A percentile compares a stretch with the other conserved stretches of the same genome.
These are phyloP conservation scores for Primulina eburnea DNA, from an alignment of 257 asterid genomes.

Conservation along the genomic window DNA sequence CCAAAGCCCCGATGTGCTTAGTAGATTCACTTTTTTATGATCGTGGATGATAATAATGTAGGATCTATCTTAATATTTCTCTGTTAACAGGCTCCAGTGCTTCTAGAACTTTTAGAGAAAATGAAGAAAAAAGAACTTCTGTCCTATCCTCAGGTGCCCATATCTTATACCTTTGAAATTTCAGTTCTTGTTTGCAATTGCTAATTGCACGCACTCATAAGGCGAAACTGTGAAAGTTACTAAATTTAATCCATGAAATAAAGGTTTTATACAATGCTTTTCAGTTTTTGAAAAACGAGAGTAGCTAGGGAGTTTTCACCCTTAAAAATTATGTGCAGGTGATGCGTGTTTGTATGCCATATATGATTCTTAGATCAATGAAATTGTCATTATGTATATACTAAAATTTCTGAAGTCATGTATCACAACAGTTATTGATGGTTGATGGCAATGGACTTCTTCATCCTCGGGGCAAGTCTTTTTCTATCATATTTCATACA, in stretches of 20 bases:
- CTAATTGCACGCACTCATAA: background rate
- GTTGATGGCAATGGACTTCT: conserved; percentile 94
- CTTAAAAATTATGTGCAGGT: background rate
- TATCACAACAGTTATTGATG: conserved; percentile 63
- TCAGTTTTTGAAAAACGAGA: background rate
- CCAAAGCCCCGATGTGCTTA: background rate
- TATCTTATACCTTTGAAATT: background rate
- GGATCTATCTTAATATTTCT: conserved; percentile 10
- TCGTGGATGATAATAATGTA: background rate
- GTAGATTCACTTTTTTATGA: background rate
- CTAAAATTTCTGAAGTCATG: conserved; percentile 1
- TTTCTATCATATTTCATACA: conserved; percentile 12
- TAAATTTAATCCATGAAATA: background rate
- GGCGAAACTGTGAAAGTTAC: background rate
- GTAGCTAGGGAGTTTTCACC: background rate
- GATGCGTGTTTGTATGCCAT: background rate
- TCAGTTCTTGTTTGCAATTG: background rate
- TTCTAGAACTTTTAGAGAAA: conserved; percentile 64
- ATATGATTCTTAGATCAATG: background rate
- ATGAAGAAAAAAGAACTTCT: conserved; percentile 51
- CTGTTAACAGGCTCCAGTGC: conserved; percentile 65
- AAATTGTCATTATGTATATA: background rate
- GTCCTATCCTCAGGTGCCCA: conserved; percentile 70
- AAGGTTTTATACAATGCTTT: background rate
- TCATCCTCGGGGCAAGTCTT: conserved; percentile 87